Evolutionary conservation across 768 basidiomycete genomes (phyloP), one percentile per base, ranked within the genome.

Genomic region (Trametes villosa): DNA sequence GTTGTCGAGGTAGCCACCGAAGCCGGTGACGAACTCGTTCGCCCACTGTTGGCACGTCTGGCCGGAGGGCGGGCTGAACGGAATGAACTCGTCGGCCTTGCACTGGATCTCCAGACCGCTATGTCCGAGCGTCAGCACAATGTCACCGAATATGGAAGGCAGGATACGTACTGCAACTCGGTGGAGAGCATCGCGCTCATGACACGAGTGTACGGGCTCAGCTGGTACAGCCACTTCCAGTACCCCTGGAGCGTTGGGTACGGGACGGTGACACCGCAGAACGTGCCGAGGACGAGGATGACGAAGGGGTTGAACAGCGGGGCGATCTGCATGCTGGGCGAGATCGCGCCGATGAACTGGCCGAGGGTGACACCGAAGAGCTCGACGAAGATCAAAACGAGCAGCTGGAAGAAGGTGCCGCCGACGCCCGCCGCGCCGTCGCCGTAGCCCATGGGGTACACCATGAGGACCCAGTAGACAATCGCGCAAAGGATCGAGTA

Each of bases 241-340:
- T 91, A 92, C 29, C 71, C 69, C 11, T 80, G 79, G 71, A 92
- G 73, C 4, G 79, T 80, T 0, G 86, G 83, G 58, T 82, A 87
- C 0, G 89, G 90, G 55, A 92, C 84, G 1, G 88, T 88, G 17
- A 92, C 89, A 69, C 92, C 92, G 65, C 89, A 91, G 82, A 93
- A 93, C 17, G 86, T 81, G 4, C 83, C 74, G 51, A 92, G 82
- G 38, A 88, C 76, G 31, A 87, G 71, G 42, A 81, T 77, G 48
- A 92, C 61, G 79, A 91, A 88, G 2, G 92, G 92, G 71, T 91
- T 93, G 77, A 87, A 88, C 56, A 94, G 75, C 7, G 89, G 89
- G 11, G 91, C 91, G 38, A 91, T 84, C 66, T 79, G 69, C 51
- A 94, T 82, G 46, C 86, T 85, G 0, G 93, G 92, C 1, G 87